Evolutionary conservation across 108 stramenopile species (phyloP), one percentile per base, ranked within the genome.

Genomic region (Nitzschia palea): DNA sequence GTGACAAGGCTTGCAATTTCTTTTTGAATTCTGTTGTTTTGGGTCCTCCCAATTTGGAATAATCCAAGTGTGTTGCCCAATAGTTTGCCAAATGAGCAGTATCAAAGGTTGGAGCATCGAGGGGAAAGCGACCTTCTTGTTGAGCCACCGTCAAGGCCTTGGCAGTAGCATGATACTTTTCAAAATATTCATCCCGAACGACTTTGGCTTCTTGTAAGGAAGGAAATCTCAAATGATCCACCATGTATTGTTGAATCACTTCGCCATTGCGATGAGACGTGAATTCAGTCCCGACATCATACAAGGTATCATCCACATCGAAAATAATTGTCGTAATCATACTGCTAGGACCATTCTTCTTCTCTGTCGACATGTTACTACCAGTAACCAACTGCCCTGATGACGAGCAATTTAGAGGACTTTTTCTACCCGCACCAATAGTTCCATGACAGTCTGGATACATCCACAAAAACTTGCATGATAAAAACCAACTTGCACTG

Each of bases 241-340:
- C 70, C 93, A 94, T 94, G 81, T 85, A 88, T 31, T 70, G 67
- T 34, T 76, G 77, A 2, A 80, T 80, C 12, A 76, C 80, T 18
- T 80, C 71, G 9, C 80, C 81, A 56, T 91, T 94, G 28, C 93
- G 82, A 70, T 94, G 88, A 14, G 77, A 68, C 10, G 87, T 88
- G 71, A 94, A 94, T 26, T 89, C 93, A 2, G 81, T 83, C 3
- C 74, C 73, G 27, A 89, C 88, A 63, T 90, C 89, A 52, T 94
- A 94, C 20, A 94, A 72, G 6, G 86, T 88, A 67, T 94, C 93
- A 53, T 94, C 93, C 8, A 94, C 86, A 59, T 94, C 93, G 64
- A 90, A 94, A 33, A 94, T 89, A 28, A 94, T 58, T 20, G 87
- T 86, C 10, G 83, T 77, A 18, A 52, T 23, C 15, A 48, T 20